Percentiles rank a stretch among this genome's conserved stretches.
phyloP scores from a whole-genome alignment of 768 basidiomycete species.

The Trametes sanguinea region DNA sequence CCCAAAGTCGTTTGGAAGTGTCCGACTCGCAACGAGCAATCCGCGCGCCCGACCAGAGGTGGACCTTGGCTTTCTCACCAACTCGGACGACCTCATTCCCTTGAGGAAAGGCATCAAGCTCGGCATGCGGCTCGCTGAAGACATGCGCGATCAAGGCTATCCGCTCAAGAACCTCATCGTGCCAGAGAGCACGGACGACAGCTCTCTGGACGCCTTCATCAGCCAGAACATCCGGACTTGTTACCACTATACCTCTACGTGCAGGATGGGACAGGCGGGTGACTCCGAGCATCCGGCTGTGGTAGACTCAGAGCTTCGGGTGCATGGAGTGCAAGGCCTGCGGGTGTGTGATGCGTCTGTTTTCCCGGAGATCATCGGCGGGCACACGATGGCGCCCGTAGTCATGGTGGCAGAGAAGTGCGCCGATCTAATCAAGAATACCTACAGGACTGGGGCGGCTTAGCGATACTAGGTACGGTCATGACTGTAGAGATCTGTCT shows the following conservation, averaged over 20 bases:
- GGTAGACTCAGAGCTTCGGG: conserved; percentile 40
- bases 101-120: conserved; percentile 28
- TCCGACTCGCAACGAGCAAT: conserved; percentile 34
- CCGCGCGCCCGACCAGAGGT: conserved; percentile 33
- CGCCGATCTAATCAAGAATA: conserved; percentile 35
- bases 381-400: conserved; percentile 38
- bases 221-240: conserved; percentile 28
- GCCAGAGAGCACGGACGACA: conserved; percentile 31
- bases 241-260: conserved; percentile 40
- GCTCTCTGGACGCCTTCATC: conserved; percentile 35
- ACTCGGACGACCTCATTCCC: conserved; percentile 29
- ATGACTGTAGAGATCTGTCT: no score
- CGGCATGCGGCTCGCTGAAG: conserved; percentile 22
- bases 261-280: conserved; percentile 35
- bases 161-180: conserved; percentile 25
- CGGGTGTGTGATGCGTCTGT: conserved; percentile 33
- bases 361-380: conserved; percentile 33
- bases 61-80: conserved; percentile 34
- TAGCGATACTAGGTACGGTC: no score
- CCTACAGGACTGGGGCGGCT: neutral
- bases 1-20: conserved; percentile 28
- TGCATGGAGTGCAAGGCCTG: conserved; percentile 46
- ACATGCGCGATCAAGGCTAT: conserved; percentile 21
- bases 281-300: conserved; percentile 8
- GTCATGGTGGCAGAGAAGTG: conserved; percentile 43